A percentile compares a stretch with the other conserved stretches of the same genome.
phyloP scores from a whole-genome alignment of 768 basidiomycete genomes.

The Leccinum olivaceopallidum region DNA sequence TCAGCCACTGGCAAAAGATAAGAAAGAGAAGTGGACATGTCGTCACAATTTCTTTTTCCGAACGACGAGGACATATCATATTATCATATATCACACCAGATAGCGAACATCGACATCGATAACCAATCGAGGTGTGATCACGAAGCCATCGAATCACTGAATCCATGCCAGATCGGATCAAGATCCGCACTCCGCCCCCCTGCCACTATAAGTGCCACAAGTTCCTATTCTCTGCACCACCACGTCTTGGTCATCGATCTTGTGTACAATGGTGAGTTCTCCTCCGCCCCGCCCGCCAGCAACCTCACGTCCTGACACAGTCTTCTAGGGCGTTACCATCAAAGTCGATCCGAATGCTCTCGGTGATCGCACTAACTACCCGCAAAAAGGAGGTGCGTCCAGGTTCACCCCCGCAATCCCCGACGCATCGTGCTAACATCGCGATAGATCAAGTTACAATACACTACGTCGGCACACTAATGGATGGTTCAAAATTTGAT shows the following conservation, averaged over 20 bases:
- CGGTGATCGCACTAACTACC: slow-evolving; percentile 67
- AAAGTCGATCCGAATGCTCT: slow-evolving; percentile 56
- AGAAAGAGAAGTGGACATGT: slow-evolving; percentile 1
- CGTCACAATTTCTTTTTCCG: slow-evolving; percentile 4
- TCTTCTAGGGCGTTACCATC: slow-evolving; percentile 67
- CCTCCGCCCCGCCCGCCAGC: slow-evolving; percentile 1
- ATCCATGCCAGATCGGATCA: slow-evolving; percentile 54
- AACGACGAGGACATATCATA: slow-evolving; percentile 15
- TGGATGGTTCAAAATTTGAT: slow-evolving; percentile 67
- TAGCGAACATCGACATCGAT: slow-evolving; percentile 32
- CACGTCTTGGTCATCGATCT: slow-evolving; percentile 30
- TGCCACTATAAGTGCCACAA: slow-evolving; percentile 42
- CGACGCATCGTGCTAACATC: slow-evolving; percentile 27
- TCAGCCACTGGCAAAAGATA: too few species aligned
- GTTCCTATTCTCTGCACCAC: slow-evolving; percentile 26
- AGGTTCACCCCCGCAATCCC: slow-evolving; percentile 12
- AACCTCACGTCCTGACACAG: slow-evolving; percentile 2
- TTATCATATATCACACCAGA: slow-evolving; percentile 15
- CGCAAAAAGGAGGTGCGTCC: slow-evolving; percentile 67
- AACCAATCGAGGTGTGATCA: slow-evolving; percentile 24
- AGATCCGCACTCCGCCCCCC: slow-evolving; percentile 69
- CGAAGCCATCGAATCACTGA: slow-evolving; percentile 9
- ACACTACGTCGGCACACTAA: slow-evolving; percentile 77
- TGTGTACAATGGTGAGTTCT: slow-evolving; percentile 33
- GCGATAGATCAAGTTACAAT: slow-evolving; percentile 65